These are phyloP conservation scores for Scutellaria baicalensis DNA, from an alignment of 257 asterid genomes.

Conservation along the genomic window DNA sequence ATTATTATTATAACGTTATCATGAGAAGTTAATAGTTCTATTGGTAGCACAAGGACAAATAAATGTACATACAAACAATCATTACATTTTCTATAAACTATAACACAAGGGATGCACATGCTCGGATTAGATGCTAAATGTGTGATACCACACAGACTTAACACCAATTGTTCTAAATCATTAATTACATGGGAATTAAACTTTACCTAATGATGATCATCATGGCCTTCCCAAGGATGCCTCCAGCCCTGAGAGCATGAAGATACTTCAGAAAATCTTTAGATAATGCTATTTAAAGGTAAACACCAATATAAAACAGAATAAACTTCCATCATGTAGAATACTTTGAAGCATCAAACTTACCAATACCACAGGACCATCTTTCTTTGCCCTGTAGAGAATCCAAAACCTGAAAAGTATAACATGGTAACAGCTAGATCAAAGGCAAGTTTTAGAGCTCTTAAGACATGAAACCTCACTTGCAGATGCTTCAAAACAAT, in stretches of 20 bases:
- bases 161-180: neutral
- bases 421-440: neutral
- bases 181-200: neutral
- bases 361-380: constrained; percentile 90
- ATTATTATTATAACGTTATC: neutral
- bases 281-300: constrained; percentile 7
- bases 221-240: constrained; percentile 98
- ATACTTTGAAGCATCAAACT: constrained; percentile 17
- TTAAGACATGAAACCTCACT: neutral
- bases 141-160: neutral
- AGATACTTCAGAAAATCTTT: constrained; percentile 16
- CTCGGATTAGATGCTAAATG: neutral
- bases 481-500: neutral
- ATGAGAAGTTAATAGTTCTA: neutral
- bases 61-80: neutral
- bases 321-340: neutral
- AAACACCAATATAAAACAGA: neutral
- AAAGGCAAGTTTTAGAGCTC: neutral
- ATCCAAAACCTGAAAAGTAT: constrained; percentile 71
- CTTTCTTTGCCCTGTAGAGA: constrained; percentile 82
- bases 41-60: neutral
- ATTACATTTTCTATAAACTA: neutral
- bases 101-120: neutral
- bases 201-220: constrained; percentile 66
- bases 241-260: constrained; percentile 69